Conservation (phyloP, 2,329 filamentous ascomycete genomes). For the Exophiala lecanii-corni region DNA sequence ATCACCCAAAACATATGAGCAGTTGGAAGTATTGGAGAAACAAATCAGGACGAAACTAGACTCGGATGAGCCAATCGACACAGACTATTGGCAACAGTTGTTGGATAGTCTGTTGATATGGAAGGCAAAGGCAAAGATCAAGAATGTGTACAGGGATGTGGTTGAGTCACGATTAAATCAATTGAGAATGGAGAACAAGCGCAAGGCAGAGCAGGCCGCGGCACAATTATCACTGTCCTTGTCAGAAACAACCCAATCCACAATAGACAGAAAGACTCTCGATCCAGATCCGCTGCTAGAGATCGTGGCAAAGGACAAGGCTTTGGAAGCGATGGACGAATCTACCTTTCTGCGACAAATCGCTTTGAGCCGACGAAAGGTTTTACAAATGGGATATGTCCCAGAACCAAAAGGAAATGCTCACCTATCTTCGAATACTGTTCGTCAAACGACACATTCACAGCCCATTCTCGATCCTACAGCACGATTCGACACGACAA, state of each 20-base stretch:
- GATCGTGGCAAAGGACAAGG: slow-evolving; percentile 59
- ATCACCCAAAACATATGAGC: slow-evolving; percentile 75
- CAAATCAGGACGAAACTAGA: slow-evolving; percentile 83
- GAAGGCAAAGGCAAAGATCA: slow-evolving; percentile 85
- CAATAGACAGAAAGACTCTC: slow-evolving; percentile 32
- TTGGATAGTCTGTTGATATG: slow-evolving; percentile 78
- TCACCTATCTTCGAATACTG: slow-evolving; percentile 29
- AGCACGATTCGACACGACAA: slow-evolving; percentile 25
- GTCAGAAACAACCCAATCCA: slow-evolving; percentile 29
- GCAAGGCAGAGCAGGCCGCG: slow-evolving; percentile 51
- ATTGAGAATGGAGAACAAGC: slow-evolving; percentile 62
- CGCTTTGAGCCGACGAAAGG: slow-evolving; percentile 54
- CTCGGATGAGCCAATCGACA: slow-evolving; percentile 88
- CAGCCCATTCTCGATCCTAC: slow-evolving; percentile 27
- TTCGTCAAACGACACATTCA: slow-evolving; percentile 1
- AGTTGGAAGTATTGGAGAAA: slow-evolving; percentile 78
- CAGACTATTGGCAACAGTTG: slow-evolving; percentile 95
- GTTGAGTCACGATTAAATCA: slow-evolving; percentile 63
- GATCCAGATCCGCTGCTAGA: slow-evolving; percentile 66
- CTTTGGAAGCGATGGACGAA: slow-evolving; percentile 53
- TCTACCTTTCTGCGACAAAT: slow-evolving; percentile 52
- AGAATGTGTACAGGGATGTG: slow-evolving; percentile 71
- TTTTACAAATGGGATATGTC: slow-evolving; percentile 63
- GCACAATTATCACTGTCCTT: slow-evolving; percentile 31
- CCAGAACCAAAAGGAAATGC: slow-evolving; percentile 49